Conservation (phyloP, 2,329 filamentous ascomycete species). For the Diaporthe eres region DNA sequence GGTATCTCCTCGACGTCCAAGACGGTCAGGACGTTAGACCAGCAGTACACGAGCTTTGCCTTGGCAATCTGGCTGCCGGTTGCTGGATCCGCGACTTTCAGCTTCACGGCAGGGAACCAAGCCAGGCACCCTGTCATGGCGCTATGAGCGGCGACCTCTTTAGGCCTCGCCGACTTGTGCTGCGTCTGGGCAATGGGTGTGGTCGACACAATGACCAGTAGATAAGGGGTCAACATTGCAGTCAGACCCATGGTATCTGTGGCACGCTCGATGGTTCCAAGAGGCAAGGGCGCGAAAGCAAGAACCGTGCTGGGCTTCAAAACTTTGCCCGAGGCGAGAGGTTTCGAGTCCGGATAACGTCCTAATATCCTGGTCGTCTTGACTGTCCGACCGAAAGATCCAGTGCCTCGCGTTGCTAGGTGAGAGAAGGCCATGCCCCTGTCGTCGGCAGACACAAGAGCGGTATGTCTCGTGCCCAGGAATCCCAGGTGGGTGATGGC, state of each 20-base stretch:
- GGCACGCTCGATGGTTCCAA: slow-evolving; percentile 93
- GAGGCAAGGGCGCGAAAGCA: slow-evolving; percentile 88
- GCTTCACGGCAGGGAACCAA: slow-evolving; percentile 96
- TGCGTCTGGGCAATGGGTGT: slow-evolving; percentile 97
- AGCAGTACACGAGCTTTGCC: slow-evolving; percentile 95
- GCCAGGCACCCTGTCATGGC: slow-evolving; percentile 94
- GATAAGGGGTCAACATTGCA: slow-evolving; percentile 94
- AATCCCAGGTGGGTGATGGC: slow-evolving; percentile 94
- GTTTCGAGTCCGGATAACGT: slow-evolving; percentile 82
- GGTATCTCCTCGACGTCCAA: slow-evolving; percentile 86
- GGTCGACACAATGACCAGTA: slow-evolving; percentile 96
- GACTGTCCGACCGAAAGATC: slow-evolving; percentile 85
- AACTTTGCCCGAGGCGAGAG: slow-evolving; percentile 71
- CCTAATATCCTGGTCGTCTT: slow-evolving; percentile 93
- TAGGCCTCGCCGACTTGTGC: slow-evolving; percentile 91
- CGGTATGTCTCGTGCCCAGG: slow-evolving; percentile 91
- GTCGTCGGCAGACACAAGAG: slow-evolving; percentile 94
- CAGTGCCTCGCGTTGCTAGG: slow-evolving; percentile 90
- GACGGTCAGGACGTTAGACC: slow-evolving; percentile 97
- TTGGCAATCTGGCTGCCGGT: slow-evolving; percentile 79
- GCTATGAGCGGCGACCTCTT: slow-evolving; percentile 90
- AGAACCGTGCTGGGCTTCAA: slow-evolving; percentile 95
- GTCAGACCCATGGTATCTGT: slow-evolving; percentile 92
- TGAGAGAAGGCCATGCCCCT: slow-evolving; percentile 99
- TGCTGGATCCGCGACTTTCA: slow-evolving; percentile 81